Conservation (phyloP, 495 filamentous ascomycete genomes). For the Penicillium antarcticum region DNA sequence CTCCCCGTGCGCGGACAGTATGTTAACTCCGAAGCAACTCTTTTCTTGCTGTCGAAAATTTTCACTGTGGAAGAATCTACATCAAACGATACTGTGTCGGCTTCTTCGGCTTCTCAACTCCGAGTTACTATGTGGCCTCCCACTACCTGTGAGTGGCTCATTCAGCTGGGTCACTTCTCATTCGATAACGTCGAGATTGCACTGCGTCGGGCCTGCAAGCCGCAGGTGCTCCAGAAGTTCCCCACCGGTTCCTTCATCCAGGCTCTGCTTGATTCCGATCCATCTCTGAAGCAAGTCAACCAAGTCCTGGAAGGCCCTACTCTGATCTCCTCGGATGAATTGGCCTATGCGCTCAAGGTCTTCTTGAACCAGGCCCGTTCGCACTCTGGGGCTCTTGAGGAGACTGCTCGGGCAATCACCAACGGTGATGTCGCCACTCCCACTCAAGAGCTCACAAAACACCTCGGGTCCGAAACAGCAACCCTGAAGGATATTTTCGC, state of each 20-base stretch:
- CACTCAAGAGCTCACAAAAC: conserved; percentile 22
- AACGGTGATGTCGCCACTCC: conserved; percentile 24
- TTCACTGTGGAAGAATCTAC: conserved; percentile 38
- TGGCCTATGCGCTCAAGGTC: conserved; percentile 36
- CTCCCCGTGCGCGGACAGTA: conserved; percentile 23
- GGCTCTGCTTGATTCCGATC: conserved; percentile 57
- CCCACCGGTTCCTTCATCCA: conserved; percentile 57
- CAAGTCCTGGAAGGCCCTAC: conserved; percentile 45
- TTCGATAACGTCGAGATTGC: conserved; percentile 56
- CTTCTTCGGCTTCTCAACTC: conserved; percentile 33
- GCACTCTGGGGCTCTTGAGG: conserved; percentile 31
- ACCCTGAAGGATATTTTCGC: conserved; percentile 35
- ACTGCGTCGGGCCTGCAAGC: conserved; percentile 51
- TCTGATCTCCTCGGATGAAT: conserved; percentile 43
- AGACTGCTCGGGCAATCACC: conserved; percentile 29
- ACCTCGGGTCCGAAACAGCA: conserved; percentile 20
- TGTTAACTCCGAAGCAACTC: conserved; percentile 40
- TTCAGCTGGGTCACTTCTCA: conserved; percentile 59
- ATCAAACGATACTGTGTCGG: conserved; percentile 15
- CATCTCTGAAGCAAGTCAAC: conserved; percentile 56
- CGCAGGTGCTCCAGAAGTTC: conserved; percentile 38
- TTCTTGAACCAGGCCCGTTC: conserved; percentile 37
- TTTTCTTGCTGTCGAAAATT: conserved; percentile 53
- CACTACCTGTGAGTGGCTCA: conserved; percentile 57
- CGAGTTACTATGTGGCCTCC: conserved; percentile 48